Conservation (phyloP, 371 early-diverging fungal species). For the Zychaea mexicana region DNA sequence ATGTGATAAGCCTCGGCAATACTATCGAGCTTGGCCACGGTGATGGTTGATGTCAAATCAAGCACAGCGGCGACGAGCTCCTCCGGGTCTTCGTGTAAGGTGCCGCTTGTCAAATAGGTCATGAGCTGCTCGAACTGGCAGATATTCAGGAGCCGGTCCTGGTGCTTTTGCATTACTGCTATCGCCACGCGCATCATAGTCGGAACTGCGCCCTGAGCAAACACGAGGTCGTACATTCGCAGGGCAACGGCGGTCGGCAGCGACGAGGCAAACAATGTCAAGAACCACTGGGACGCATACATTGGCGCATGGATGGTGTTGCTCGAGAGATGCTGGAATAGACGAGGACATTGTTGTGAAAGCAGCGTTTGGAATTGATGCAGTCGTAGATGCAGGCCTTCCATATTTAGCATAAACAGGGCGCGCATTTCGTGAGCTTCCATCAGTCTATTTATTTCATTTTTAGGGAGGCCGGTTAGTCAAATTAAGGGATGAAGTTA, state of each 20-base stretch:
- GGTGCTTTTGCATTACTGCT: conserved; percentile 78
- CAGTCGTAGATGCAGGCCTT: conserved; percentile 75
- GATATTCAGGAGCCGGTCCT: conserved; percentile 62
- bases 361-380: conserved; percentile 86
- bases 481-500: too few species aligned
- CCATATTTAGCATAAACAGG: conserved; percentile 80
- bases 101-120: conserved; percentile 66
- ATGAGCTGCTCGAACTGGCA: conserved; percentile 77
- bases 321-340: conserved; percentile 69
- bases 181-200: conserved; percentile 81
- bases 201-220: conserved; percentile 81
- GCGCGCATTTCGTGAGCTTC: conserved; percentile 77
- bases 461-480: too few species aligned
- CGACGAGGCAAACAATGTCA: conserved; percentile 89
- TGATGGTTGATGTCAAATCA: conserved; percentile 54
- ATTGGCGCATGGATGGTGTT: conserved; percentile 80
- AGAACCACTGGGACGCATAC: conserved; percentile 92
- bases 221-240: conserved; percentile 88
- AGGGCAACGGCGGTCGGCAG: conserved; percentile 79
- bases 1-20: conserved; percentile 61
- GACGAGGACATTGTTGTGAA: conserved; percentile 72
- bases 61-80: conserved; percentile 73
- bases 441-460: conserved; percentile 85
- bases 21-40: conserved; percentile 63
- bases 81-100: conserved; percentile 66